phyloP scores from a whole-genome alignment of 257 asterid genomes.

The Schizonepeta tenuifolia region DNA sequence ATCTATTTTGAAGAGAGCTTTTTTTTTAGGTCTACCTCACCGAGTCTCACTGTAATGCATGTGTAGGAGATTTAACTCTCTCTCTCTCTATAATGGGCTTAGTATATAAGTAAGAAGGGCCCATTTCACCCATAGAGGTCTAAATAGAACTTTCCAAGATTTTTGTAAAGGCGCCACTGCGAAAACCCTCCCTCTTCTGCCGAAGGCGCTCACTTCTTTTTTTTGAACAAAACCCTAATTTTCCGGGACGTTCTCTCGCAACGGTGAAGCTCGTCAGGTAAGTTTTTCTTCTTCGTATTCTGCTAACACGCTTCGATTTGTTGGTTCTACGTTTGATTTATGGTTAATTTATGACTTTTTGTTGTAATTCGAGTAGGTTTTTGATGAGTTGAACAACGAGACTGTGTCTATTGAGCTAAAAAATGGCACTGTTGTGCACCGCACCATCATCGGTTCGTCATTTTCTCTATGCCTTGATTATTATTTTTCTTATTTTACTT shows the following conservation, averaged over 20 bases:
- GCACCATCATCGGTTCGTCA: conserved; percentile 52
- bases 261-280: conserved; percentile 52
- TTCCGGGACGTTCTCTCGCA: conserved; percentile 23
- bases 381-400: conserved; percentile 64
- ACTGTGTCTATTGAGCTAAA: conserved; percentile 61
- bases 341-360: conserved; percentile 6
- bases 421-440: conserved; percentile 55
- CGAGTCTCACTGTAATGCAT: conserved; percentile 16
- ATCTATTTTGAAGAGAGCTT: neutral
- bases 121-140: conserved; percentile 8
- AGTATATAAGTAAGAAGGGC: too few species aligned
- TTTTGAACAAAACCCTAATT: conserved; percentile 39
- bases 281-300: neutral
- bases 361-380: conserved; percentile 39
- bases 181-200: conserved; percentile 26
- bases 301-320: neutral
- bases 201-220: conserved; percentile 15
- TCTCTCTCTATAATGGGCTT: too few species aligned
- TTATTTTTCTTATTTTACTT: neutral
- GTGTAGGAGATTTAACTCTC: conserved; percentile 9
- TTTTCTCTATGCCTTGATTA: conserved; percentile 1
- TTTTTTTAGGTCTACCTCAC: conserved; percentile 3
- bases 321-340: neutral
- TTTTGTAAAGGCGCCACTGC: conserved; percentile 22
- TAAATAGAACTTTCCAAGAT: conserved; percentile 23